phyloP scores from a whole-genome alignment of 2,329 filamentous ascomycete genomes.

The Nannizzia gypsea region DNA sequence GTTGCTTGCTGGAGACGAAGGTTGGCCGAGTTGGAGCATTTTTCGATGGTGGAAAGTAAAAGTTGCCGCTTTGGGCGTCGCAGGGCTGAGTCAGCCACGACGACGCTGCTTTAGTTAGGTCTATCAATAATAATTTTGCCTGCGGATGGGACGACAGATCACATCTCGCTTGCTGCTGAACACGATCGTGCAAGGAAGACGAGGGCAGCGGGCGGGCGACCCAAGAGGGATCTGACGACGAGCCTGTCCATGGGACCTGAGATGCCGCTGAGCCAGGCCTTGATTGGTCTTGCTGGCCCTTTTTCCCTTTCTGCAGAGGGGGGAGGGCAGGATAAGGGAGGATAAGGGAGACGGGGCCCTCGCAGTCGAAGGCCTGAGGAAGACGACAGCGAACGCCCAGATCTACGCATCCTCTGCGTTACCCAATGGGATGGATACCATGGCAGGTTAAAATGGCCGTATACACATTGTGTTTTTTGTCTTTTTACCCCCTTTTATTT shows the following conservation, averaged over 20 bases:
- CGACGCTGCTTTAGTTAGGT: background rate
- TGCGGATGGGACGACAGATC: background rate
- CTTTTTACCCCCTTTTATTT: background rate
- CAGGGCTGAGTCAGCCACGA: conserved; percentile 3
- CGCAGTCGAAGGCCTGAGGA: background rate
- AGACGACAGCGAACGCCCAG: background rate
- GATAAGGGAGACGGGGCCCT: too few relatives aligned
- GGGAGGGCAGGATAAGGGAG: too few relatives aligned
- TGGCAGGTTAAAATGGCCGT: background rate
- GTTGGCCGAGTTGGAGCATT: background rate
- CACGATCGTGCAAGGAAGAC: background rate
- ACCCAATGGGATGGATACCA: conserved; percentile 2
- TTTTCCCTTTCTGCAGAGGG: too few relatives aligned
- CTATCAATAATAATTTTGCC: background rate
- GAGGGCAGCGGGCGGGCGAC: background rate
- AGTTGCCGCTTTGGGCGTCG: conserved; percentile 3
- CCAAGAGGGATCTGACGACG: background rate
- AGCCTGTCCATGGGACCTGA: background rate
- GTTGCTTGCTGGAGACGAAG: background rate
- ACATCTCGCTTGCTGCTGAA: background rate
- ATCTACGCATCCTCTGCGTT: background rate
- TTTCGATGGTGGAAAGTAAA: background rate
- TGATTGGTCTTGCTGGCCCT: background rate
- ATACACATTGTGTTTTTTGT: background rate
- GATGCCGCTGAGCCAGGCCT: background rate